phyloP scores from a whole-genome alignment of 192 early-diverging fungal species.

The Podila verticillata region DNA sequence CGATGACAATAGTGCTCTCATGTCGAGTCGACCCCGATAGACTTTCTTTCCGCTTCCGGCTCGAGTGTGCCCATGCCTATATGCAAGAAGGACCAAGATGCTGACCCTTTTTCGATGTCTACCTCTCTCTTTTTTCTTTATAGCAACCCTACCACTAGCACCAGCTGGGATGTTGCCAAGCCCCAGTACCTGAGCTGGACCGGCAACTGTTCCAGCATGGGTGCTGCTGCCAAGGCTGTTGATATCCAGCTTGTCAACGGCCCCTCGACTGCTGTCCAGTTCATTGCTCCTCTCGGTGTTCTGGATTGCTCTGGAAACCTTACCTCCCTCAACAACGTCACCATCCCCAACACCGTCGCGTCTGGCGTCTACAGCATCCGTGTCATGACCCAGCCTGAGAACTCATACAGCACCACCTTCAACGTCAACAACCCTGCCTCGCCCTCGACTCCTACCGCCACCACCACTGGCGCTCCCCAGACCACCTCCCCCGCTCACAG shows the following conservation, averaged over 20 bases:
- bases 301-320: conserved; percentile 16
- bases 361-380: conserved; percentile 28
- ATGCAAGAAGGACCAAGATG: neutral
- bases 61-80: too few relatives aligned
- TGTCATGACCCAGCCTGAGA: conserved; percentile 11
- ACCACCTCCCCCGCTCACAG: conserved; percentile 1
- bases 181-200: conserved; percentile 15
- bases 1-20: neutral
- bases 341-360: neutral
- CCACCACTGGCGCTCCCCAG: neutral
- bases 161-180: conserved; percentile 15
- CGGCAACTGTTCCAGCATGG: conserved; percentile 19
- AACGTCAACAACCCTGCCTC: neutral
- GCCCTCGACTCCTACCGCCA: neutral
- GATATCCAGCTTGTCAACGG: conserved; percentile 23
- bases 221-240: conserved; percentile 12
- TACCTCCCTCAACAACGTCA: neutral
- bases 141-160: conserved; percentile 29
- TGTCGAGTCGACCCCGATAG: neutral
- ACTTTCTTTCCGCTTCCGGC: neutral
- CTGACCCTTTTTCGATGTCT: neutral
- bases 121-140: neutral
- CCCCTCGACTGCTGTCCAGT: conserved; percentile 11
- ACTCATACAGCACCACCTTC: conserved; percentile 28
- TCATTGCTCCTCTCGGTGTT: neutral